Base-by-base conservation (phyloP, 139 green algal species). In the Ettlia oleoabundans region DNA sequence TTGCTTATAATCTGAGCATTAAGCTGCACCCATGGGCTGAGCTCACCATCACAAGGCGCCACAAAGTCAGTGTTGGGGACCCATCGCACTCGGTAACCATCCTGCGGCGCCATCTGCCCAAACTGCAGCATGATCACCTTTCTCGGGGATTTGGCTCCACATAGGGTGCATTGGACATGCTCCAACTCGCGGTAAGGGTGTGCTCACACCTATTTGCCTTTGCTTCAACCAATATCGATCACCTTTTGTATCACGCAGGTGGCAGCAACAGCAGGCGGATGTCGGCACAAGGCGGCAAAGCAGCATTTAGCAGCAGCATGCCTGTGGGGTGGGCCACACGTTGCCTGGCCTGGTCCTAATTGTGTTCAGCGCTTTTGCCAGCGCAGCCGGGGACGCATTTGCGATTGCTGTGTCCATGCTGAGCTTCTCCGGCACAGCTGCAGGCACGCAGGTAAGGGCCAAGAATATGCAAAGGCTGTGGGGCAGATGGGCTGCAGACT, bases 291-390 rank as follows among this genome's bases (percentile, higher is more conserved):
- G 15, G 22, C 65, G 42, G 32, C 64, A 43, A 32, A 28, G n/a
- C n/a, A n/a, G n/a, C n/a, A n/a, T n/a, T n/a, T n/a, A n/a, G n/a
- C 26, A 8, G 68, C 68, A 5, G 41, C 68, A 10, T 37, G n/a
- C 68, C 68, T 76, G 68, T 40, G 37, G n/a, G 22, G 58, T 28
- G 22, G 68, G 70, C 70, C 70, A 77, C 42, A 77, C 42, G 28
- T 30, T 63, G 70, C n/a, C 70, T 21, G 43, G 42, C 70, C 52
- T 42, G 7, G 33, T 37, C 30, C 70, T 41, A n/a, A 77, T 63
- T 1, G n/a, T 77, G 24, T 77, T 64, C 4, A 77, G 43, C 1
- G 70, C 70, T 6, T 55, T 18, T 13, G 70, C 42, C 32, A 77
- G 70, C 8, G 70, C 70, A 15, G 51, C 43, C 0, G 70, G 26